Evolutionary conservation across 2,329 filamentous ascomycete genomes (phyloP), one percentile per base, ranked within the genome.

Genomic region (Trichoderma sp.): DNA sequence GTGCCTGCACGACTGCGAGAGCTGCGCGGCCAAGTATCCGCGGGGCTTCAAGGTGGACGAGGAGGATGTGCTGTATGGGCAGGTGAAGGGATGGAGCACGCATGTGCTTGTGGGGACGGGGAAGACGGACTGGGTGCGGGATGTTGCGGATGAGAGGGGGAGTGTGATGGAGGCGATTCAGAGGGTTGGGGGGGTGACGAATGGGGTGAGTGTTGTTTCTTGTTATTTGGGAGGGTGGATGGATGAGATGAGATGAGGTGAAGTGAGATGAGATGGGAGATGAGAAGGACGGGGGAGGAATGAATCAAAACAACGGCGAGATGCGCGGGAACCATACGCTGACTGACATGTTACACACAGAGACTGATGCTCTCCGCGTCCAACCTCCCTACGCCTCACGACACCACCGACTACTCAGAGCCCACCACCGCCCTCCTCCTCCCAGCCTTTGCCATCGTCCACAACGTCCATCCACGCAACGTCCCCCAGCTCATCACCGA

Each of bases 61-160:
- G 77, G 81, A 84, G 7, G 93, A 97, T 76, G 83, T 89, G 73
- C 81, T 99, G 58, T 98, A 96, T 76, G 95, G 94, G 1, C 84
- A 91, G 68, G 87, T 97, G 70, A 92, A 93, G 75, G 92, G 89
- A 39, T 98, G 93, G 91, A 90, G 88, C 74, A 95, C 93, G 22
- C 95, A 99, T 80, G 77, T 97, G 70, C 82, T 99, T 35, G 93
- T 98, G 17, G 95, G 93, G 27, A 99, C 95, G n/a, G 92, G 93
- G 70, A 97, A 97, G 86, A 86, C 90, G 29, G 95, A 99, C 80
- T 99, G 95, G 95, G 91, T 94, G 75, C 82, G 92, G 69, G 91
- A 97, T 81, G 92, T 97, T 54, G 88, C 87, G 67, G 92, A 98
- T 76, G 95, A 98, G 83, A 90, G 92, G 79, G 91, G 91, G 6